phyloP scores from a whole-genome alignment of 176 grass and related monocot genomes.

The maize (Zea mays) region DNA sequence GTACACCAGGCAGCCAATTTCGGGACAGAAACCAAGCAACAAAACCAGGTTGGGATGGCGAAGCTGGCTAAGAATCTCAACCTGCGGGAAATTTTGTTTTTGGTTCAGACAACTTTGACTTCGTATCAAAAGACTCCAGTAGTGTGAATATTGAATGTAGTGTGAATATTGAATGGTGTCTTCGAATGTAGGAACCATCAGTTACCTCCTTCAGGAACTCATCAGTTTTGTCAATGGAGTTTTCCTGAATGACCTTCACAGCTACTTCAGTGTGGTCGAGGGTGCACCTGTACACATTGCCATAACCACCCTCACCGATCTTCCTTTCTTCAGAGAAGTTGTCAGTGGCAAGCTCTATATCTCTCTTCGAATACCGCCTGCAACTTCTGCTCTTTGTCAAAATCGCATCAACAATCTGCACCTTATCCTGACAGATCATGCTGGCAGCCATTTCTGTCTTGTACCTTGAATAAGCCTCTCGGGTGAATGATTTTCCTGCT shows the following conservation, averaged over 20 bases:
- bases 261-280: constrained; percentile 86
- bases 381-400: constrained; percentile 61
- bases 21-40: constrained; percentile 75
- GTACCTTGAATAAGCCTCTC: constrained; percentile 48
- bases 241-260: constrained; percentile 79
- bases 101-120: not conserved
- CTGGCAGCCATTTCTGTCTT: constrained; percentile 44
- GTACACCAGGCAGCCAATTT: constrained; percentile 68
- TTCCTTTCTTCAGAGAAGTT: constrained; percentile 86
- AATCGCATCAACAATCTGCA: constrained; percentile 49
- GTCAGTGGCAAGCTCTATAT: constrained; percentile 80
- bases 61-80: constrained; percentile 88
- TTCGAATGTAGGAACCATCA: not conserved
- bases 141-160: not conserved
- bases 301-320: constrained; percentile 86
- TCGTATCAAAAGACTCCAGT: not conserved
- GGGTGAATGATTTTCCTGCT: constrained; percentile 44
- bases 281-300: constrained; percentile 79
- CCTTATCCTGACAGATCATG: constrained; percentile 46
- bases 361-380: constrained; percentile 68
- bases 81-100: too few species aligned
- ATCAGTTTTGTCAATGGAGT: constrained; percentile 60
- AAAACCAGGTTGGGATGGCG: constrained; percentile 79
- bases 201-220: constrained; percentile 78
- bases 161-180: not conserved